These are phyloP conservation scores for Didymella lethalis DNA, from an alignment of 2,329 filamentous ascomycete species.

Conservation along the genomic window DNA sequence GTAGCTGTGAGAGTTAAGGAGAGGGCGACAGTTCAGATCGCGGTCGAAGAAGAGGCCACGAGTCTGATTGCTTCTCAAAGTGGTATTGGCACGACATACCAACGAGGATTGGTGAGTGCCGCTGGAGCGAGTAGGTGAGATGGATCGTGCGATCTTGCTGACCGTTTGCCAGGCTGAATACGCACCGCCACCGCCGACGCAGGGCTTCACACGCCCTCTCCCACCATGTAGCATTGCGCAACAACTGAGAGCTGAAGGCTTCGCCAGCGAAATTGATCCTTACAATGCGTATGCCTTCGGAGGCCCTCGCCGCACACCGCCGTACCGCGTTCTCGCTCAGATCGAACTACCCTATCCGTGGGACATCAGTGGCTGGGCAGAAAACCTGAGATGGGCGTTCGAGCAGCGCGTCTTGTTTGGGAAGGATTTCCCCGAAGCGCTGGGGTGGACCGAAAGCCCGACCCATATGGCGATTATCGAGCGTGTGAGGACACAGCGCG, in stretches of 20 bases:
- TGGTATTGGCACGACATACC: background rate
- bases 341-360: slow-evolving; percentile 20
- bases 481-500: slow-evolving; percentile 22
- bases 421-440: slow-evolving; percentile 11
- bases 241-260: slow-evolving; percentile 12
- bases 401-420: slow-evolving; percentile 28
- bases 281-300: slow-evolving; percentile 27
- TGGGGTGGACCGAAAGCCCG: slow-evolving; percentile 35
- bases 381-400: slow-evolving; percentile 35
- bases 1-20: background rate
- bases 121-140: too few species aligned
- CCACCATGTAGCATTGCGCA: background rate
- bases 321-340: slow-evolving; percentile 30
- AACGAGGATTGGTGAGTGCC: slow-evolving; percentile 9
- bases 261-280: slow-evolving; percentile 16
- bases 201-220: background rate
- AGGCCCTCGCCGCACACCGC: slow-evolving; percentile 27
- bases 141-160: background rate
- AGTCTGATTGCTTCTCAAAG: background rate
- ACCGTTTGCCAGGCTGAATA: slow-evolving; percentile 14
- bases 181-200: slow-evolving; percentile 7
- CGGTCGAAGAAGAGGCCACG: background rate
- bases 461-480: slow-evolving; percentile 36
- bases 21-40: background rate
- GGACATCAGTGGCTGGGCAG: slow-evolving; percentile 36